These are phyloP conservation scores for Teunomyces atbi DNA, from an alignment of 805 yeast genomes.

Conservation along the genomic window DNA sequence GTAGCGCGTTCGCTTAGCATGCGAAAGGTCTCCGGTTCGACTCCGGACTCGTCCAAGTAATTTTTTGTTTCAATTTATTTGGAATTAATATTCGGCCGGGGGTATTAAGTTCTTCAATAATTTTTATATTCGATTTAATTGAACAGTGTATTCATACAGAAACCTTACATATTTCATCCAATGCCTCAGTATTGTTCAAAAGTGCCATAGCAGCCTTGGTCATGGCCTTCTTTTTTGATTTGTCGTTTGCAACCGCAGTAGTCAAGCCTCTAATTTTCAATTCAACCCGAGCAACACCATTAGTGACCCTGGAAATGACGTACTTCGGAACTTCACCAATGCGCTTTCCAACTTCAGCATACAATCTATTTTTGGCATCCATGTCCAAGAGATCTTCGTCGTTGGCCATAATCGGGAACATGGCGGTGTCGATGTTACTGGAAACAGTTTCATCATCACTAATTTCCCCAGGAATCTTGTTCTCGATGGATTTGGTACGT, in stretches of 20 bases:
- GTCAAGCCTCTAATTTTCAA: slow-evolving; percentile 27
- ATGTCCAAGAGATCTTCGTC: slow-evolving; percentile 25
- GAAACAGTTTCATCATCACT: slow-evolving; percentile 11
- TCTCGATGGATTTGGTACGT: slow-evolving; percentile 5
- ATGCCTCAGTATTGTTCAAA: slow-evolving; percentile 22
- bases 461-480: slow-evolving; percentile 4
- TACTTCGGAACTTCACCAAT: slow-evolving; percentile 38
- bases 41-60: slow-evolving; percentile 68
- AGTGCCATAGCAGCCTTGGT: slow-evolving; percentile 40
- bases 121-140: background rate
- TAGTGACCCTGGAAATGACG: slow-evolving; percentile 7
- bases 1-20: slow-evolving; percentile 82
- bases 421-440: slow-evolving; percentile 4
- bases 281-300: slow-evolving; percentile 15
- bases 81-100: too few relatives aligned
- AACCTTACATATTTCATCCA: slow-evolving; percentile 11
- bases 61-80: slow-evolving; percentile 15
- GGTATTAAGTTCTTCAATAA: too few relatives aligned
- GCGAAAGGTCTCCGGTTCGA: slow-evolving; percentile 80
- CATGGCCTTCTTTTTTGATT: slow-evolving; percentile 39
- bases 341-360: slow-evolving; percentile 36
- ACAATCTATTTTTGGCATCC: slow-evolving; percentile 39
- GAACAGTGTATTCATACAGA: background rate
- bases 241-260: slow-evolving; percentile 33
- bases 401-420: slow-evolving; percentile 29